Base-by-base conservation (phyloP, 2,329 filamentous ascomycete genomes). In the Trichoderma semiorbis region DNA sequence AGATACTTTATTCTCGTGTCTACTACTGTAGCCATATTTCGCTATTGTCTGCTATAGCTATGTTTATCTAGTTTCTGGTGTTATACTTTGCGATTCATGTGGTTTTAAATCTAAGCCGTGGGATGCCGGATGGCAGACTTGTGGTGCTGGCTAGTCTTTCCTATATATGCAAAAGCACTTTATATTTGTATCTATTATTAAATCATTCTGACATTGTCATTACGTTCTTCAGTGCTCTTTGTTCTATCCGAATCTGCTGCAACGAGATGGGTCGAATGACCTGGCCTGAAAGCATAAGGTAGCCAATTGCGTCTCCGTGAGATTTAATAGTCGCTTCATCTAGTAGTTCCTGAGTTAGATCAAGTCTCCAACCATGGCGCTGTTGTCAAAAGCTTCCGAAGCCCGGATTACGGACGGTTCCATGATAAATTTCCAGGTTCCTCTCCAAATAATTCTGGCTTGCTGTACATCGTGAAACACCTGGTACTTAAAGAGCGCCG, bases 401-500 rank as follows among this genome's bases (percentile, higher is more conserved):
- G 74, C 73, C 71, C 73, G 55, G 14, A 67, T 72, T 10, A 71
- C 70, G 18, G 50, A 50, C 18, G 50, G 12, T 30, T 55, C 32
- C 57, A 75, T 63, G 30, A 34, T 24, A 16, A 74, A 47, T 12
- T 72, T 11, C 36, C 68, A 74, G 26, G 70, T 75, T 16, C 70
- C 71, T 71, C 72, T 70, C 62, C 72, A 74, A 12, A 64, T 75
- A 24, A 76, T 73, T 34, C 55, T 61, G 47, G 73, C 72, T 10
- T 72, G 57, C 62, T 66, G 63, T 60, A 26, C 16, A 32, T 65
- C 32, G 18, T 50, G 26, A 30, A 18, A 65, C 11, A 28, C 68
- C 34, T 74, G 64, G 69, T 75, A 78, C 30, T 73, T 72, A 14
- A 78, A 79, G 28, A 79, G 73, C 69, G 73, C 73, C 3, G 75